These are phyloP conservation scores for Geotrichum restrictum DNA, from an alignment of 1,139 yeast genomes.

Conservation along the genomic window DNA sequence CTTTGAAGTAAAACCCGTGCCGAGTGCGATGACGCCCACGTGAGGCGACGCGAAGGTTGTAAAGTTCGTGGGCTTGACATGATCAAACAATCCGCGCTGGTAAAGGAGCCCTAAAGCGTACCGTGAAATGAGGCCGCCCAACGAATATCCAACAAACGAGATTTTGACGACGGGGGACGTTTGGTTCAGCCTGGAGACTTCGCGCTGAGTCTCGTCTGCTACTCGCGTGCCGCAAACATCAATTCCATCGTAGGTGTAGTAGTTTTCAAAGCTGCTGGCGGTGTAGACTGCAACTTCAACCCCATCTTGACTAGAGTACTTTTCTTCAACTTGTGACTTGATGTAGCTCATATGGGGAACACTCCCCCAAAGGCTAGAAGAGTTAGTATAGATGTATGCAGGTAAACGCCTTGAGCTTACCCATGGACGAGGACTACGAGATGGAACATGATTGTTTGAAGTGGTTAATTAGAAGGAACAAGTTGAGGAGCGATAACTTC, in stretches of 20 bases:
- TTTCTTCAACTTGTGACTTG: slow-evolving; percentile 27
- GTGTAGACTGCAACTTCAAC: slow-evolving; percentile 49
- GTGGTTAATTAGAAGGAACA: background rate
- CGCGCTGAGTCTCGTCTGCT: slow-evolving; percentile 57
- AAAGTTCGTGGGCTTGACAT: slow-evolving; percentile 42
- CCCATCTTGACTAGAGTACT: slow-evolving; percentile 1
- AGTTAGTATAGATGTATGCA: background rate
- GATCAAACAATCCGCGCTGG: slow-evolving; percentile 51
- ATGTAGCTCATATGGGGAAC: slow-evolving; percentile 60
- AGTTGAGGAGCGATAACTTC: too few relatives aligned
- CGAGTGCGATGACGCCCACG: slow-evolving; percentile 70
- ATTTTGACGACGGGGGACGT: slow-evolving; percentile 21
- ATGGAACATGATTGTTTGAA: slow-evolving; percentile 39
- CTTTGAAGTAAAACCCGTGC: slow-evolving; percentile 44
- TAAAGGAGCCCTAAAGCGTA: slow-evolving; percentile 71
- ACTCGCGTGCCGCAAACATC: slow-evolving; percentile 79
- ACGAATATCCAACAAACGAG: slow-evolving; percentile 70
- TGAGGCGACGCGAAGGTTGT: slow-evolving; percentile 80
- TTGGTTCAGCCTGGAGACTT: slow-evolving; percentile 41
- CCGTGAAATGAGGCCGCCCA: slow-evolving; percentile 76
- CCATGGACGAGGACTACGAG: slow-evolving; percentile 75
- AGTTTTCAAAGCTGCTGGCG: slow-evolving; percentile 60
- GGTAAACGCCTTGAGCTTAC: slow-evolving; percentile 36
- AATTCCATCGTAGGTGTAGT: slow-evolving; percentile 78
- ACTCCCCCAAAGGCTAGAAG: slow-evolving; percentile 65